Percentiles rank a stretch among this genome's conserved stretches.
Conservation (phyloP, 768 basidiomycete species). For the Cantharellus anzutake region DNA sequence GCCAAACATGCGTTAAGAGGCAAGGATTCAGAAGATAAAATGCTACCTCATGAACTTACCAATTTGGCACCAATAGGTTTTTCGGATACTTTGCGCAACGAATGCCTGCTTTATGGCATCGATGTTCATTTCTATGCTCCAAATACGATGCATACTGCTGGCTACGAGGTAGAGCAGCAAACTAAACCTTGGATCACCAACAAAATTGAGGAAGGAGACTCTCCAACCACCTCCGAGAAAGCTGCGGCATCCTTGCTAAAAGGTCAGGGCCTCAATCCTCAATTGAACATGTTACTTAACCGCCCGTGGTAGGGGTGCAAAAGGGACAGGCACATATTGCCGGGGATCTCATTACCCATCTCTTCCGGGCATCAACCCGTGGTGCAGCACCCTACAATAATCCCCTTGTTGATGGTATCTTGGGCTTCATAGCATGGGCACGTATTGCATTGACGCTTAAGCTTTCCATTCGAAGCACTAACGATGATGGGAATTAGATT, state of each 20-base stretch:
- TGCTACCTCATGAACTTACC: neutral
- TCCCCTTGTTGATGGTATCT: constrained; percentile 34
- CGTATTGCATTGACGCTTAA: constrained; percentile 7
- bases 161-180: constrained; percentile 55
- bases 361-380: constrained; percentile 50
- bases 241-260: constrained; percentile 40
- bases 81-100: constrained; percentile 65
- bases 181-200: constrained; percentile 57
- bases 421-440: constrained; percentile 26
- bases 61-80: constrained; percentile 31
- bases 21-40: constrained; percentile 35
- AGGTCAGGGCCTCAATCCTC: constrained; percentile 22
- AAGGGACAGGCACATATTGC: constrained; percentile 58
- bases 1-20: constrained; percentile 55
- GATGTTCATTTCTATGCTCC: constrained; percentile 70
- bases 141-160: constrained; percentile 59
- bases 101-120: constrained; percentile 60
- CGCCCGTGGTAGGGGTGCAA: constrained; percentile 33
- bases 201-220: constrained; percentile 60
- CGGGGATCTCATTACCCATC: constrained; percentile 40
- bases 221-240: constrained; percentile 38
- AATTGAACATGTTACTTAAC: neutral
- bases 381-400: constrained; percentile 44
- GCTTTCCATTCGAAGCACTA: neutral
- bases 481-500: constrained; percentile 8